phyloP scores from a whole-genome alignment of 2,329 filamentous ascomycete species.

The Paraphaeosphaeria minitans region DNA sequence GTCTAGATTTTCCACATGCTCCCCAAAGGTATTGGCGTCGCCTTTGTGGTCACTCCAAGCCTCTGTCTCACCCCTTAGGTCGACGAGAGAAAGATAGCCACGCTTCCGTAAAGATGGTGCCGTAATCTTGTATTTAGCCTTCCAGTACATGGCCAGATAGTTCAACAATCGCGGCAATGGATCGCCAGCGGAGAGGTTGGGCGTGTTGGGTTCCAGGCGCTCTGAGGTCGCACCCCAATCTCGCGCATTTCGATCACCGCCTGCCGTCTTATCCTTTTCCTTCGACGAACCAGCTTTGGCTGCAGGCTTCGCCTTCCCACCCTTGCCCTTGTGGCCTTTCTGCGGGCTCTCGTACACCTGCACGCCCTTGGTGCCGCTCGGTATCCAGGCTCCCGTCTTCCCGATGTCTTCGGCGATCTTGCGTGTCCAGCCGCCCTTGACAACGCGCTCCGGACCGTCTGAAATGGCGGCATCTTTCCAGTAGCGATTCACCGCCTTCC shows the following conservation, averaged over 20 bases:
- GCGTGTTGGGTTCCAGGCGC: conserved; percentile 69
- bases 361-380: conserved; percentile 49
- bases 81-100: conserved; percentile 82
- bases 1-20: conserved; percentile 69
- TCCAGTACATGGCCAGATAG: conserved; percentile 84
- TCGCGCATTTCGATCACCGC: conserved; percentile 53
- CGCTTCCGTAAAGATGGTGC: conserved; percentile 83
- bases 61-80: conserved; percentile 74
- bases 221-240: conserved; percentile 77
- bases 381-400: conserved; percentile 43
- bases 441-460: conserved; percentile 77
- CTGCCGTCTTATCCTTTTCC: conserved; percentile 43
- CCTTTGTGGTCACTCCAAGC: conserved; percentile 68
- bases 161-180: conserved; percentile 78
- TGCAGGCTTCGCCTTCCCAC: conserved; percentile 11
- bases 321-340: conserved; percentile 25
- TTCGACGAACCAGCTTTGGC: conserved; percentile 15
- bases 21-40: conserved; percentile 72
- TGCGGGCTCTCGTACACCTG: conserved; percentile 32
- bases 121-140: conserved; percentile 76
- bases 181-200: conserved; percentile 82
- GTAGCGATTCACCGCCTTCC: conserved; percentile 51
- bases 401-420: conserved; percentile 67
- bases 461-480: conserved; percentile 78
- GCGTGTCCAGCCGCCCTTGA: conserved; percentile 64